These are phyloP conservation scores for Ophiostoma quercus DNA, from an alignment of 2,329 filamentous ascomycete species.

Conservation along the genomic window DNA sequence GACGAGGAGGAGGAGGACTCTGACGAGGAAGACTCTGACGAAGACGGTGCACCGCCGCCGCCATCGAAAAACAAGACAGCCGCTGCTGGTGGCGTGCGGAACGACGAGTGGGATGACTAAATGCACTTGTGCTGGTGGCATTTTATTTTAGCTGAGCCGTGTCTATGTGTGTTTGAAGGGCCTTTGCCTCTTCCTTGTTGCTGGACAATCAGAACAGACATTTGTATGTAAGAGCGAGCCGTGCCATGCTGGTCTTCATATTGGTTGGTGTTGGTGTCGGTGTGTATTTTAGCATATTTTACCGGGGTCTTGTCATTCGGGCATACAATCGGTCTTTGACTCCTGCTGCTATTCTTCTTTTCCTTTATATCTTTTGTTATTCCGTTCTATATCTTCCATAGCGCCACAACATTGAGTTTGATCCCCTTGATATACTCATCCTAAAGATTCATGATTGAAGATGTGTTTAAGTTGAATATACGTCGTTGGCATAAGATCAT, in stretches of 20 bases:
- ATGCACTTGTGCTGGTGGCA: not conserved
- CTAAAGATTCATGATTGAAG: no score
- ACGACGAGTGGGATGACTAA: conserved; percentile 29
- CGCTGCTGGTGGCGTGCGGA: conserved; percentile 25
- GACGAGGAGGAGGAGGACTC: conserved; percentile 35
- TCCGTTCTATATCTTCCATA: not conserved
- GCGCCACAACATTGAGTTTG: not conserved
- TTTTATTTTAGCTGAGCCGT: not conserved
- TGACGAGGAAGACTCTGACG: conserved; percentile 41
- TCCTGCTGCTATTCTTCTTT: not conserved
- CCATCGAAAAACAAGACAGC: conserved; percentile 14
- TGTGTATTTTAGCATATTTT: not conserved
- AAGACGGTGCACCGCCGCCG: conserved; percentile 37
- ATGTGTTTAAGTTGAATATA: no score
- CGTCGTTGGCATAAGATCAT: no score
- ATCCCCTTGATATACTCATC: not conserved
- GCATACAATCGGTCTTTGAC: not conserved
- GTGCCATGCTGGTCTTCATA: not conserved
- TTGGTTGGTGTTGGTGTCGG: not conserved
- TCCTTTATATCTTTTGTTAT: not conserved
- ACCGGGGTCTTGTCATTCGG: not conserved
- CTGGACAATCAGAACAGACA: conserved; percentile 6
- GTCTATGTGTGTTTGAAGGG: not conserved
- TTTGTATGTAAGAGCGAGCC: not conserved
- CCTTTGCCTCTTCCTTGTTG: not conserved